Base-by-base conservation (phyloP, 805 yeast species). In the Saturnispora zaruensis region DNA sequence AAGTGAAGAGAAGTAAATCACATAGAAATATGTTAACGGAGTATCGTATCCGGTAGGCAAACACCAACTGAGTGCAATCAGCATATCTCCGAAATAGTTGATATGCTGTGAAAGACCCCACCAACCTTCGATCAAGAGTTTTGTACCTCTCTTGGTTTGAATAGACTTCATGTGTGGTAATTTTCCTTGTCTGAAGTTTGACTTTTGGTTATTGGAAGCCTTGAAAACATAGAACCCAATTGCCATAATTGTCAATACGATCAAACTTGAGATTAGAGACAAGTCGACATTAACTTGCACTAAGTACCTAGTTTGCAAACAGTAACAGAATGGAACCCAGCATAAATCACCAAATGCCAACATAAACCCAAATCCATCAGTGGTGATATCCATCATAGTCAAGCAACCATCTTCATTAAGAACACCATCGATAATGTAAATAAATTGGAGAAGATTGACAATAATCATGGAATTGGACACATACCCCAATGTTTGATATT, bases 291-390 rank as follows among this genome's bases (percentile, higher is more conserved):
- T 80, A 53, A 80, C 78, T 41, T 81, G 74, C 5, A 89, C 77
- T 55, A 91, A 69, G 63, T 81, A 93, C 53, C 98, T 76, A 2
- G 95, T 75, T 64, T 93, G 99, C 52, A 93, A 65, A 8, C 89
- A 76, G 65, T 93, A 93, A 1, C 95, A 77, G 73, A 91, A 91
- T 30, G 99, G 99, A 21, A 93, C 88, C 72, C 93, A 76, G 2
- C 93, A 81, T 59, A 93, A 74, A 64, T 93, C 99, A 26, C 99
- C 99, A 70, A 91, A 90, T 3, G 89, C 81, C 48, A 93, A 73
- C 99, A 93, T 93, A 68, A 83, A 90, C 1, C 99, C 99, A 64
- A 93, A 88, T 0, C 99, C 99, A 68, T 93, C 99, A 9, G 96
- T 87, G 6, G 95, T 85, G 45, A 90, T 81, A 66, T 93, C 99